These are phyloP conservation scores for Capillidium heterosporum DNA, from an alignment of 371 early-diverging fungal genomes.

Conservation along the genomic window DNA sequence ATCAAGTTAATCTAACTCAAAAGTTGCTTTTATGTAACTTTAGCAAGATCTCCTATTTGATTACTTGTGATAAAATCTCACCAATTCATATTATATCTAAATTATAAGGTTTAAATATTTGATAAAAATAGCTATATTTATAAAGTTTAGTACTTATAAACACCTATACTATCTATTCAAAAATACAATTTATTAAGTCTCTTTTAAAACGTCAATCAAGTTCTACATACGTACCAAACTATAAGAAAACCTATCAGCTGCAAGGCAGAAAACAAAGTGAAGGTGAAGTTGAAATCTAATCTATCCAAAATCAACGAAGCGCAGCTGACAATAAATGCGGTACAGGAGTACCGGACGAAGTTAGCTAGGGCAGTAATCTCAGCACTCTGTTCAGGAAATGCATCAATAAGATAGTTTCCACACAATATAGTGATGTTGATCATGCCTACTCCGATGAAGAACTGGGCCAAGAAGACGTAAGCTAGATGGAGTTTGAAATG, in stretches of 20 bases:
- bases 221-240: too few species aligned
- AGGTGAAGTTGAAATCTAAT: not conserved
- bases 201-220: too few species aligned
- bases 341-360: not conserved
- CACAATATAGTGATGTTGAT: not conserved
- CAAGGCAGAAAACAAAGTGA: not conserved
- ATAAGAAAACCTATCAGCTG: not conserved
- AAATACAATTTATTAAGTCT: too few species aligned
- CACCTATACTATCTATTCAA: too few species aligned
- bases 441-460: not conserved
- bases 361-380: not conserved
- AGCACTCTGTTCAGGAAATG: not conserved
- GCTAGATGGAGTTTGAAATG: conserved; percentile 10
- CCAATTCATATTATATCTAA: too few species aligned
- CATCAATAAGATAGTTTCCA: conserved; percentile 5
- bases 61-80: too few species aligned
- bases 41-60: too few species aligned
- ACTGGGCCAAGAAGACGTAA: not conserved
- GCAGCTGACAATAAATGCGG: not conserved
- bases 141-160: too few species aligned
- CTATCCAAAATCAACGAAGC: not conserved
- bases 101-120: too few species aligned
- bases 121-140: too few species aligned
- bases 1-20: too few species aligned
- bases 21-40: too few species aligned